Percentiles rank a stretch among this genome's conserved stretches.
phyloP scores from a whole-genome alignment of 495 filamentous ascomycete genomes.

The Hyaloscypha bicolor region DNA sequence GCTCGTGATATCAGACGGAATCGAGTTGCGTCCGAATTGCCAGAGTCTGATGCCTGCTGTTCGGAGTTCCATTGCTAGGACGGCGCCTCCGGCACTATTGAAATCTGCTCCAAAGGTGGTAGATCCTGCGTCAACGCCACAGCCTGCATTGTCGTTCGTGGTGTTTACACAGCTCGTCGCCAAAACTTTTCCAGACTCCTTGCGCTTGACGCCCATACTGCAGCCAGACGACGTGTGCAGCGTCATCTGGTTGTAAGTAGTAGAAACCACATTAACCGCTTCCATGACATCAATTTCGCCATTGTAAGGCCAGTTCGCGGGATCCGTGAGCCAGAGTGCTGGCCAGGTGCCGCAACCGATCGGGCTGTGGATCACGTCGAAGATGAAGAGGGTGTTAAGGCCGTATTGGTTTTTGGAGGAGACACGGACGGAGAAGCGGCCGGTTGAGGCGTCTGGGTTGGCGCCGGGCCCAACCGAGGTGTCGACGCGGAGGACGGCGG shows the following conservation, averaged over 20 bases:
- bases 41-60: conserved; percentile 60
- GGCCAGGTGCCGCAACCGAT: conserved; percentile 55
- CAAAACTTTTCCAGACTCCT: conserved; percentile 45
- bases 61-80: conserved; percentile 69
- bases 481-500: conserved; percentile 57
- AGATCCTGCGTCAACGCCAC: conserved; percentile 32
- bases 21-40: conserved; percentile 53
- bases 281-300: conserved; percentile 80
- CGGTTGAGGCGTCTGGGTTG: conserved; percentile 43
- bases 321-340: conserved; percentile 53
- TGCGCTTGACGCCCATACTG: conserved; percentile 51
- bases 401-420: conserved; percentile 53
- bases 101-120: conserved; percentile 56
- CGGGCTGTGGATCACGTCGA: conserved; percentile 43
- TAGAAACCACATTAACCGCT: conserved; percentile 60
- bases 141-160: conserved; percentile 41
- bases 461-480: conserved; percentile 30
- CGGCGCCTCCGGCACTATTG: conserved; percentile 61
- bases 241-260: conserved; percentile 59
- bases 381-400: conserved; percentile 52
- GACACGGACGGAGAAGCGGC: conserved; percentile 58
- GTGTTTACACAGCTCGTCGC: conserved; percentile 55
- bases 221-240: conserved; percentile 67
- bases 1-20: conserved; percentile 54
- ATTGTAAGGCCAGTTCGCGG: conserved; percentile 64